These are phyloP conservation scores for Cordyceps pruinosa DNA, from an alignment of 2,329 filamentous ascomycete species.

Conservation along the genomic window DNA sequence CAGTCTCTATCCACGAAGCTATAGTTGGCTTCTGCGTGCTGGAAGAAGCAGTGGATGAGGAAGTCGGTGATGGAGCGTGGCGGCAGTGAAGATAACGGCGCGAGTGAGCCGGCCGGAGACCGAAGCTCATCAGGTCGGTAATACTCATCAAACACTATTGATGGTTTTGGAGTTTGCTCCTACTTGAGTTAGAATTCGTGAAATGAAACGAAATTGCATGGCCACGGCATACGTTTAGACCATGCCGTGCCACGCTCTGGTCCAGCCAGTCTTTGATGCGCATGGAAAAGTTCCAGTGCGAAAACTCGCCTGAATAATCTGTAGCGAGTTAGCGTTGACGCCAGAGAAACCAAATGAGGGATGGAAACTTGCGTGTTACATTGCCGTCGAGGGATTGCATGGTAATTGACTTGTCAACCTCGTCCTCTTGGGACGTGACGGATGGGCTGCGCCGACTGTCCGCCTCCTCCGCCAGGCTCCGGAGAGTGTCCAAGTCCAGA, in stretches of 20 bases:
- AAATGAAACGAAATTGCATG: neutral
- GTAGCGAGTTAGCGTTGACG: constrained; percentile 3
- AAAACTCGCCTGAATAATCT: constrained; percentile 48
- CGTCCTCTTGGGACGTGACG: constrained; percentile 14
- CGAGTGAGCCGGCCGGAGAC: constrained; percentile 31
- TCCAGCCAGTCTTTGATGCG: constrained; percentile 44
- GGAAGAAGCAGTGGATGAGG: constrained; percentile 40
- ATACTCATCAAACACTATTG: constrained; percentile 24
- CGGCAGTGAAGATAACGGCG: constrained; percentile 34
- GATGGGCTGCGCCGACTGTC: constrained; percentile 12
- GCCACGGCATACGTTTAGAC: constrained; percentile 20
- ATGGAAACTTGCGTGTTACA: constrained; percentile 30
- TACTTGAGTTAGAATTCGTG: constrained; percentile 20
- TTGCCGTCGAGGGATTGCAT: constrained; percentile 35
- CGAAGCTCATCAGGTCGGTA: constrained; percentile 41
- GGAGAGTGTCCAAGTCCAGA: constrained; percentile 23
- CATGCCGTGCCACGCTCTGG: constrained; percentile 26
- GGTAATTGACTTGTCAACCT: constrained; percentile 24
- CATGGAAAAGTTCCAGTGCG: constrained; percentile 48
- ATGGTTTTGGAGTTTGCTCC: constrained; percentile 21
- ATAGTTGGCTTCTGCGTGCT: constrained; percentile 41
- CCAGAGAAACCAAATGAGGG: neutral
- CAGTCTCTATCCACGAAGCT: constrained; percentile 40
- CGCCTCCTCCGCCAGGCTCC: constrained; percentile 32
- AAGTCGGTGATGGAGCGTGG: constrained; percentile 42